Base-by-base conservation (phyloP, 768 basidiomycete genomes). In the Plicaturopsis crispa region DNA sequence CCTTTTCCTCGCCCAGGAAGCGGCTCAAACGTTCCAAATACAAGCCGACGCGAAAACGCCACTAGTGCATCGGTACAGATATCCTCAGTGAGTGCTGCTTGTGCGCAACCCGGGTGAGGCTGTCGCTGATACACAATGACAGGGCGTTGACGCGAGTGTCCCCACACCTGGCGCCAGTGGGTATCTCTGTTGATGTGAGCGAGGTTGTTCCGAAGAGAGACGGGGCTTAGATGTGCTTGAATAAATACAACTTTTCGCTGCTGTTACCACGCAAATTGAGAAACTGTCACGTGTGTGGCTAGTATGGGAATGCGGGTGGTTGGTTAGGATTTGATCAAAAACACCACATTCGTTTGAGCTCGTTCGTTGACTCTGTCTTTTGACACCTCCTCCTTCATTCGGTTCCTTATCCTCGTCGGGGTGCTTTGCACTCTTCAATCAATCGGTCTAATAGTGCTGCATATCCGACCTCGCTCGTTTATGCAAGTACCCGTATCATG, bases 61-160 rank as follows among this genome's bases (percentile, higher is more conserved):
- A 35, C 44, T 43, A 12, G 67, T 82, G 26, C 75, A 78, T 54
- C 71, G 82, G 28, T 79, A 73, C 53, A 69, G 80, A 47, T 83
- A 78, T 54, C 80, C 84, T 38, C 80, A 84, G 86, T 89, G 48
- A 57, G 84, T 72, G 26, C n/a, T 36, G 18, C 18, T 17, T n/a
- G 13, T 17, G 17, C 38, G 21, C 33, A 24, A 40, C 35, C 24
- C 31, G 7, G 17, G 40, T 22, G 46, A 23, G 13, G 42, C 41
- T 26, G 40, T 50, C 19, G 49, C 35, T 38, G 26, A 38, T 36
- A 20, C 21, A 10, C 35, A 34, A 12, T 23, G 33, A 5, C 50
- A 85, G 83, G 50, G 54, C 63, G 6, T 58, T 86, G 21, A 72
- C 73, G 19, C 73, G 78, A 51, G 63, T 59, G 1, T 84, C 84